phyloP scores from a whole-genome alignment of 352 stramenopile species.

The Pythium vanterpoolii region DNA sequence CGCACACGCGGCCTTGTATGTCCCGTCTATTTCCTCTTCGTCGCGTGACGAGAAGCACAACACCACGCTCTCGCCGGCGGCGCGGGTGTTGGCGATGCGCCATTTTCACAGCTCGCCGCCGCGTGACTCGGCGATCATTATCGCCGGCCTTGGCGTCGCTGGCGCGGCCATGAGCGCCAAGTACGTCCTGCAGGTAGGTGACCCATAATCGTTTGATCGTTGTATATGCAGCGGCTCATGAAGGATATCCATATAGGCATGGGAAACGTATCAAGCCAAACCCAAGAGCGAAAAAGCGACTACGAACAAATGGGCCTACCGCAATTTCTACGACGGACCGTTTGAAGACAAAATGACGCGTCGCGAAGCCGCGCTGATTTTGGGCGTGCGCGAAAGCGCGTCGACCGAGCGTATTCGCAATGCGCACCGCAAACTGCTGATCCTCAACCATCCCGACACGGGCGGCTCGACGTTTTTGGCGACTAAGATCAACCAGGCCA shows the following conservation, averaged over 20 bases:
- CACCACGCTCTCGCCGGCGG: not conserved
- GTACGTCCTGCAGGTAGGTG: slow-evolving; percentile 71
- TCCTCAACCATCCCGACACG: slow-evolving; percentile 99
- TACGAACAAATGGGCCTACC: slow-evolving; percentile 64
- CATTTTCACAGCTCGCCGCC: slow-evolving; percentile 62
- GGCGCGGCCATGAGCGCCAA: slow-evolving; percentile 69
- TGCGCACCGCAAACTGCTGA: slow-evolving; percentile 96
- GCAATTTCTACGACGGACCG: slow-evolving; percentile 94
- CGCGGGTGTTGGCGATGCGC: slow-evolving; percentile 24
- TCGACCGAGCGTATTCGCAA: slow-evolving; percentile 96
- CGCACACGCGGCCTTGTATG: not conserved
- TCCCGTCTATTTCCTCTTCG: not conserved
- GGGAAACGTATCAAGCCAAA: slow-evolving; percentile 64
- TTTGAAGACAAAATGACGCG: slow-evolving; percentile 99
- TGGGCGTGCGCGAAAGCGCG: slow-evolving; percentile 96
- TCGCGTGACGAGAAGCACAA: slow-evolving; percentile 1
- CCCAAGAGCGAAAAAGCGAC: slow-evolving; percentile 54
- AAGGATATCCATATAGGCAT: slow-evolving; percentile 35
- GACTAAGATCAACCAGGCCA: slow-evolving; percentile 99
- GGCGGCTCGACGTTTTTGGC: slow-evolving; percentile 98
- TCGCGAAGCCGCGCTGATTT: slow-evolving; percentile 97
- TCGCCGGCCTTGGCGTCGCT: slow-evolving; percentile 66
- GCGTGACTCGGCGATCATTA: slow-evolving; percentile 57
- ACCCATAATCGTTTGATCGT: not conserved
- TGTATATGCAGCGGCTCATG: not conserved